These are phyloP conservation scores for Schwanniomyces pseudopolymorphus DNA, from an alignment of 805 yeast species.

Conservation along the genomic window DNA sequence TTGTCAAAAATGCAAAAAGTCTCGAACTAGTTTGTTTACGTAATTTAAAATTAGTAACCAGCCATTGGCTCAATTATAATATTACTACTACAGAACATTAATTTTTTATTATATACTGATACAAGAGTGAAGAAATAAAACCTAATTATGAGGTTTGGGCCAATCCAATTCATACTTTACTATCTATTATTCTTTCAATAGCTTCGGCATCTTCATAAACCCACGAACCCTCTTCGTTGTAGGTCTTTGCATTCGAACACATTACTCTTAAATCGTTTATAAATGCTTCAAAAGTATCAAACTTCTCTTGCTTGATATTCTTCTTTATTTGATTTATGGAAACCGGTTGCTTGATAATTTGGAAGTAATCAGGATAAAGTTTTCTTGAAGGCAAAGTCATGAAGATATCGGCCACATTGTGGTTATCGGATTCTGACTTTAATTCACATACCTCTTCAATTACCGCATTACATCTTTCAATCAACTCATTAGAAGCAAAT, in stretches of 20 bases:
- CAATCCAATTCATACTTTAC: background rate
- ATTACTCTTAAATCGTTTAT: conserved; percentile 62
- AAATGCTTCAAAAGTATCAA: conserved; percentile 45
- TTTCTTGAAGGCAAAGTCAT: conserved; percentile 68
- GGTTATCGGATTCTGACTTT: conserved; percentile 45
- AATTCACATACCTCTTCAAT: conserved; percentile 43
- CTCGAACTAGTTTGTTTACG: background rate
- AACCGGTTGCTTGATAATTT: conserved; percentile 58
- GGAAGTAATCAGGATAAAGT: conserved; percentile 83
- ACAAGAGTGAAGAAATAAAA: background rate
- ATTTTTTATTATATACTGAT: background rate
- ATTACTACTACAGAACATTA: background rate
- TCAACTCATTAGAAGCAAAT: conserved; percentile 18
- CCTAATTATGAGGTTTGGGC: background rate
- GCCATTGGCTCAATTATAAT: background rate
- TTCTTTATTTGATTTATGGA: conserved; percentile 56
- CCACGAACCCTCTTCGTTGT: conserved; percentile 68
- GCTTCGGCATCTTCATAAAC: conserved; percentile 58
- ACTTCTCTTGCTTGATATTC: conserved; percentile 40
- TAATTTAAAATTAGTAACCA: background rate
- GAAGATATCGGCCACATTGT: conserved; percentile 45
- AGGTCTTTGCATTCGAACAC: conserved; percentile 68
- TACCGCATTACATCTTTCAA: conserved; percentile 30
- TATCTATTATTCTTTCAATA: conserved; percentile 39
- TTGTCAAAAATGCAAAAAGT: background rate